A percentile compares a stretch with the other conserved stretches of the same genome.
Evolutionary conservation across 2,329 filamentous ascomycete genomes (phyloP).

Genomic region (Emergomyces orientalis): DNA sequence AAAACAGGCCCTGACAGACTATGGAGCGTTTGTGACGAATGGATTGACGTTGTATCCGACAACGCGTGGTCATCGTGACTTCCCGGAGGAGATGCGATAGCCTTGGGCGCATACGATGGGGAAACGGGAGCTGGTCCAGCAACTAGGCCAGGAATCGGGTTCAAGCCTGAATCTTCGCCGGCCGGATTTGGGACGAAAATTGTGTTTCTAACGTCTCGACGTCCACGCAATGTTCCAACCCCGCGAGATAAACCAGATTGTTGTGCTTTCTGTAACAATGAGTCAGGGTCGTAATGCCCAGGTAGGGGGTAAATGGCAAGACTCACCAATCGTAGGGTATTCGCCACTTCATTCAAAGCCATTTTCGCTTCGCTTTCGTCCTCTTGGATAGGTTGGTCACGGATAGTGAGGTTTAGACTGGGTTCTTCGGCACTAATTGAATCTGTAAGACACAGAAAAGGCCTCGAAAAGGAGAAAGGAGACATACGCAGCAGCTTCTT

Average conservation of each 20-base stretch:
- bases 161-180: constrained; percentile 29
- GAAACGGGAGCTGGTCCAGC: constrained; percentile 26
- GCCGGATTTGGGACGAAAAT: constrained; percentile 59
- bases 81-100: constrained; percentile 42
- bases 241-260: constrained; percentile 53
- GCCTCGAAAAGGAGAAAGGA: neutral
- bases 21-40: constrained; percentile 73
- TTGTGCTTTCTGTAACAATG: constrained; percentile 35
- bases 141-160: constrained; percentile 18
- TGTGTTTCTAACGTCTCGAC: constrained; percentile 85
- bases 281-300: neutral
- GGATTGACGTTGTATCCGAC: constrained; percentile 85
- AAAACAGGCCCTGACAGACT: constrained; percentile 58
- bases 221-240: constrained; percentile 70
- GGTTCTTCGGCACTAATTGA: constrained; percentile 32
- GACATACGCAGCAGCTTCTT: constrained; percentile 36
- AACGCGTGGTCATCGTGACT: constrained; percentile 55
- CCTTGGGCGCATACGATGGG: constrained; percentile 28
- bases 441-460: constrained; percentile 15
- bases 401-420: constrained; percentile 39
- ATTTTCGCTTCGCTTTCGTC: constrained; percentile 42
- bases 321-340: constrained; percentile 37
- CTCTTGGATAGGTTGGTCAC: constrained; percentile 42
- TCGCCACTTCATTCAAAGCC: constrained; percentile 42
- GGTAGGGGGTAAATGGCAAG: constrained; percentile 14